Evolutionary conservation across 805 yeast genomes (phyloP), one percentile per base, ranked within the genome.

Genomic region (Candida adriatica): DNA sequence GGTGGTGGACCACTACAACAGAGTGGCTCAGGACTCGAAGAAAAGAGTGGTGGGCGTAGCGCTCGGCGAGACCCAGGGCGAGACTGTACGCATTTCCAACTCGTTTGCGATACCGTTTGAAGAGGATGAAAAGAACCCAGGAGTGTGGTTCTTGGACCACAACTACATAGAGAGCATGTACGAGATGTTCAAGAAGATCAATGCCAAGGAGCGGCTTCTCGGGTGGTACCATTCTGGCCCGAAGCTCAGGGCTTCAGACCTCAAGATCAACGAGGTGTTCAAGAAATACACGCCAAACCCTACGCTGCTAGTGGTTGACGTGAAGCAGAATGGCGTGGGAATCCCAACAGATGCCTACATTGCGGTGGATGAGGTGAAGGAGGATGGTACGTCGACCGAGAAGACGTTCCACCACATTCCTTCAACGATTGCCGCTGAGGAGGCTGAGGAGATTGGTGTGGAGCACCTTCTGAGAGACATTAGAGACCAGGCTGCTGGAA

Each of bases 151-250:
- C 54, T 64, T 92, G 49, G 98, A 92, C 56, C 98, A 92, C 62
- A 90, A 92, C 56, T 92, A 79, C 57, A 85, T 92, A 38, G 97
- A 90, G 53, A 75, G 83, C 33, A 92, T 92, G 99, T 80, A 87
- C 43, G 96, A 87, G 46, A 92, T 92, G 99, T 90, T 87, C 63
- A 86, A 84, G 56, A 92, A 94, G 58, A 88, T 92, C 56, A 94
- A 88, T 62, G 99, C 99, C 13, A 88, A 85, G 61, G 99, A 92
- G 58, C 84, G 77, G 55, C 68, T 92, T 29, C 78, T 92, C 54
- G 99, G 99, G n/a, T 92, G 99, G 99, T 92, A 92, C 56, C 99
- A 92, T 59, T 80, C 95, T 7, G 99, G 98, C 5, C 96, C 97
- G 13, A 87, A 87, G 56, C 70, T 94, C 43, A 78, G 75, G 48